phyloP scores from a whole-genome alignment of 1,284 basidiomycete genomes.

The Tetrapyrgos nigripes region DNA sequence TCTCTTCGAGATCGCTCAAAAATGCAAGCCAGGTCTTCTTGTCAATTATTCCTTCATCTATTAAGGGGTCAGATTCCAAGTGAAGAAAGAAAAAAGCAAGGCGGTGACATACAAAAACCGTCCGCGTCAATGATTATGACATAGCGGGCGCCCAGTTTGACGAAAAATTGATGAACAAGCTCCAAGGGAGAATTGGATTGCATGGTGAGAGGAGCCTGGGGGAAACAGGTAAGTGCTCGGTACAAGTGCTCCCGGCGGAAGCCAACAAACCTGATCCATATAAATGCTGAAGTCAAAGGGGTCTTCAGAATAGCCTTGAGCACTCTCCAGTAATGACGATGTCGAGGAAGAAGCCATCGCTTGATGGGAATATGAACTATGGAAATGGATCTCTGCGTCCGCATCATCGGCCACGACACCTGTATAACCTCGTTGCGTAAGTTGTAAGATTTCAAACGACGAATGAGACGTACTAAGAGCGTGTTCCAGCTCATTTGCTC shows the following conservation, averaged over 20 bases:
- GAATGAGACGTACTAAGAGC: constrained; percentile 72
- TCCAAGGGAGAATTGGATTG: constrained; percentile 87
- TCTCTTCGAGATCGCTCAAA: constrained; percentile 74
- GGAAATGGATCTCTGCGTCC: constrained; percentile 71
- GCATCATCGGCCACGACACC: constrained; percentile 81
- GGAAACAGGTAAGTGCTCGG: background rate
- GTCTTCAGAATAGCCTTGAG: constrained; percentile 46
- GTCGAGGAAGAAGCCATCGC: constrained; percentile 58
- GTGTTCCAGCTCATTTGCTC: constrained; percentile 92
- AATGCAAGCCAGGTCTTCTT: constrained; percentile 94
- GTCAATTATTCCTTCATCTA: constrained; percentile 90
- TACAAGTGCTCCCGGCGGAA: constrained; percentile 8
- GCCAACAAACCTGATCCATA: constrained; percentile 80
- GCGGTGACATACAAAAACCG: constrained; percentile 80
- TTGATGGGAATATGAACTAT: constrained; percentile 49
- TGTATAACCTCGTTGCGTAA: constrained; percentile 37
- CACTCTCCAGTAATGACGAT: constrained; percentile 62
- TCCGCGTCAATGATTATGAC: constrained; percentile 85
- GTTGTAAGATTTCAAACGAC: constrained; percentile 22
- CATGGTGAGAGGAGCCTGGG: constrained; percentile 83
- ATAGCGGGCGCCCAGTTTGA: constrained; percentile 91
- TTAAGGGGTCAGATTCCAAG: constrained; percentile 10
- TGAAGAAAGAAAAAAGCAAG: constrained; percentile 2
- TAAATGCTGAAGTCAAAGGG: constrained; percentile 88
- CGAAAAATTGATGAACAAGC: constrained; percentile 90